Conservation (phyloP, 2,329 filamentous ascomycete genomes). For the Cryphonectria naterciae region DNA sequence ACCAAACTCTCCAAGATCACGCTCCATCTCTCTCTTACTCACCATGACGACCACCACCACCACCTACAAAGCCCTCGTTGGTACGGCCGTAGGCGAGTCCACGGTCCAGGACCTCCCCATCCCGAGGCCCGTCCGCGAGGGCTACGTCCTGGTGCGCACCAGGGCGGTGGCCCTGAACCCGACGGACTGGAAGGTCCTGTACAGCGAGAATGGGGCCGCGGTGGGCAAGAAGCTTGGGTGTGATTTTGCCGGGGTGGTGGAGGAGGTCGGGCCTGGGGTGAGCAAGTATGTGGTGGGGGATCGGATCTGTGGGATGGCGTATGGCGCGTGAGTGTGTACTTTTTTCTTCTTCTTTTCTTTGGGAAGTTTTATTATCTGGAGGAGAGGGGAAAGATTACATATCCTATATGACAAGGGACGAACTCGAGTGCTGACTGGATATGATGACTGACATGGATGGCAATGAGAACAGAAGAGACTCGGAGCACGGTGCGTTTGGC, state of each 20-base stretch:
- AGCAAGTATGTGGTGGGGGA: constrained; percentile 53
- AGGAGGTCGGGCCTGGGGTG: constrained; percentile 49
- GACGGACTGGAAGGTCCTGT: constrained; percentile 21
- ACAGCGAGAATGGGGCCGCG: neutral
- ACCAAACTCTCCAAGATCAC: neutral
- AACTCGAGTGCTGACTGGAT: too few species aligned
- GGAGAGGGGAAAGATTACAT: neutral
- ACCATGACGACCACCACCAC: neutral
- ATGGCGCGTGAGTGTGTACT: constrained; percentile 14
- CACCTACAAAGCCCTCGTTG: constrained; percentile 20
- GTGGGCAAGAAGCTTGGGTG: constrained; percentile 32
- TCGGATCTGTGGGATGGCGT: constrained; percentile 39
- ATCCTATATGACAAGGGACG: too few species aligned
- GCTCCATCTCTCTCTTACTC: neutral
- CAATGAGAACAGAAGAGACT: constrained; percentile 37
- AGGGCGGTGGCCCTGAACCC: constrained; percentile 26
- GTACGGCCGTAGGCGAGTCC: constrained; percentile 2
- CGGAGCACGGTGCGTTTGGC: constrained; percentile 49
- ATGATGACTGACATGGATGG: too few species aligned
- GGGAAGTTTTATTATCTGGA: neutral
- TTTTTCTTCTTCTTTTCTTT: neutral
- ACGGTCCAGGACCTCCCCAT: constrained; percentile 17
- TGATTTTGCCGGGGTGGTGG: constrained; percentile 53
- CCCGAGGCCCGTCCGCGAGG: constrained; percentile 16
- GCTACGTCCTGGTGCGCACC: constrained; percentile 22